Evolutionary conservation across 306 rosid species (phyloP).

Genomic region (Dryas alaskensis): DNA sequence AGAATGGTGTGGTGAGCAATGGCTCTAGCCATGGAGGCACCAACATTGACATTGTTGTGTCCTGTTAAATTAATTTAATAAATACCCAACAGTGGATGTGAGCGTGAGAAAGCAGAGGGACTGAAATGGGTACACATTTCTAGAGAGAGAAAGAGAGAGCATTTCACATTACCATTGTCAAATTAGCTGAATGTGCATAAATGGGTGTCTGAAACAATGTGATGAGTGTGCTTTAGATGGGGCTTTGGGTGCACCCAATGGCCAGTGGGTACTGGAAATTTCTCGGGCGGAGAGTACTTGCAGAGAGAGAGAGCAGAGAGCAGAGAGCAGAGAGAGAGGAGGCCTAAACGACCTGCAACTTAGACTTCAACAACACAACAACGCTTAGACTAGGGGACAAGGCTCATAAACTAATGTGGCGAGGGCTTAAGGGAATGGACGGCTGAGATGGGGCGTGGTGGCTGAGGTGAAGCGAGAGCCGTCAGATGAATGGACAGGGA

Average conservation of each 20-base stretch:
- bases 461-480: slow-evolving; percentile 24
- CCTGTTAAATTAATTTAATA: slow-evolving; percentile 25
- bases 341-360: slow-evolving; percentile 50
- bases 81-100: slow-evolving; percentile 2
- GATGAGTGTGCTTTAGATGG: background rate
- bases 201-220: slow-evolving; percentile 23
- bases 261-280: background rate
- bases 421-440: slow-evolving; percentile 22
- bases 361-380: slow-evolving; percentile 53
- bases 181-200: slow-evolving; percentile 28
- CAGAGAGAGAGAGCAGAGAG: slow-evolving; percentile 6
- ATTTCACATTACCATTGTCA: slow-evolving; percentile 14
- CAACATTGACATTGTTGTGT: slow-evolving; percentile 70
- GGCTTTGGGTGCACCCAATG: background rate
- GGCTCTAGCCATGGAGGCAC: slow-evolving; percentile 91
- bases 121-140: background rate
- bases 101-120: background rate
- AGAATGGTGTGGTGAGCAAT: slow-evolving; percentile 60
- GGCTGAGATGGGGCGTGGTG: slow-evolving; percentile 59
- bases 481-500: slow-evolving; percentile 53
- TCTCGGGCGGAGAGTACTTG: slow-evolving; percentile 1
- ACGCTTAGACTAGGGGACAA: slow-evolving; percentile 45
- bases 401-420: slow-evolving; percentile 35
- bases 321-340: slow-evolving; percentile 25
- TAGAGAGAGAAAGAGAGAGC: background rate